These are phyloP conservation scores for Cladosporium sp. DNA, from an alignment of 2,329 filamentous ascomycete species.

Conservation along the genomic window DNA sequence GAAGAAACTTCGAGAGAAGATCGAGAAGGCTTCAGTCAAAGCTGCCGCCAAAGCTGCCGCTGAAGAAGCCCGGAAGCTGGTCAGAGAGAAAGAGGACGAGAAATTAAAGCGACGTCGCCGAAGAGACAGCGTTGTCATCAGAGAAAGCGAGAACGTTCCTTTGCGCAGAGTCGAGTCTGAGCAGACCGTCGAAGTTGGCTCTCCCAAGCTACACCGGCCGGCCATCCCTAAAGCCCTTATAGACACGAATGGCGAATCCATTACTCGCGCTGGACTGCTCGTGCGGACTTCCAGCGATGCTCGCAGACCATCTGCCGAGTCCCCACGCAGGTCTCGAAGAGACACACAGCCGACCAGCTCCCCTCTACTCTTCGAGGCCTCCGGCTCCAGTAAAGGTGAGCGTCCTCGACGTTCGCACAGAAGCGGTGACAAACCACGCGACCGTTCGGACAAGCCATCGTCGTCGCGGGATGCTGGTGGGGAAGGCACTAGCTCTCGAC, in stretches of 20 bases:
- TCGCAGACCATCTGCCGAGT: neutral
- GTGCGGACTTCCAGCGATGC: slow-evolving; percentile 12
- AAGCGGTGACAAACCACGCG: neutral
- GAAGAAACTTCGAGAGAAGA: neutral
- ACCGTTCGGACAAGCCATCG: neutral
- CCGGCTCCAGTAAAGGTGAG: neutral
- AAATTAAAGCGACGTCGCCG: neutral
- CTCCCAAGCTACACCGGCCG: slow-evolving; percentile 3
- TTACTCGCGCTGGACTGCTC: slow-evolving; percentile 13
- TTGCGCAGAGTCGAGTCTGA: slow-evolving; percentile 3
- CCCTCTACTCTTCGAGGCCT: neutral
- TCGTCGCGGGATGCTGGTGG: neutral
- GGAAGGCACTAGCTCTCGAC: neutral
- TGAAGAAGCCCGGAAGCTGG: slow-evolving; percentile 14
- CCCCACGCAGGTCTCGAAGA: neutral
- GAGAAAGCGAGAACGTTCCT: neutral
- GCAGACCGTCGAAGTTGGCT: slow-evolving; percentile 8
- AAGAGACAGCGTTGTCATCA: slow-evolving; percentile 16
- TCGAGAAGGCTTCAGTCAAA: slow-evolving; percentile 9
- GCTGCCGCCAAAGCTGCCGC: slow-evolving; percentile 12
- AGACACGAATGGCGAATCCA: slow-evolving; percentile 3
- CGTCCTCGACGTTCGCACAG: neutral
- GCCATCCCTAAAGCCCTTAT: slow-evolving; percentile 6
- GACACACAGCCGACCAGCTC: neutral
- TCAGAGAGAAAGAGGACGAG: slow-evolving; percentile 13